Evolutionary conservation across 1,284 basidiomycete genomes (phyloP).

Genomic region (Fomitiporia mediterranea): DNA sequence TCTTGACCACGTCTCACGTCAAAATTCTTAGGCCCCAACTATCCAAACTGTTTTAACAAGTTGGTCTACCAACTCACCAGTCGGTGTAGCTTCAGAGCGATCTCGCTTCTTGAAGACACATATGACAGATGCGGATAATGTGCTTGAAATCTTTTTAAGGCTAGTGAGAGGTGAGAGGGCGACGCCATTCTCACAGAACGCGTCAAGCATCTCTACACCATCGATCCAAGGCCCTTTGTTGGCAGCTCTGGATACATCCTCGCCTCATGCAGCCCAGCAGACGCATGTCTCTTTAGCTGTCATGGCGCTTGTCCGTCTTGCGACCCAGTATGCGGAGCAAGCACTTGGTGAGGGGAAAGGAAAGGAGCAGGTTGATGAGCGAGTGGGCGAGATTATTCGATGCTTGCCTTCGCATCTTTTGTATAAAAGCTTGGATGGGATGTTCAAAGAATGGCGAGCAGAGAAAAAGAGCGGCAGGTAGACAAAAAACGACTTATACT

Average conservation of each 20-base stretch:
- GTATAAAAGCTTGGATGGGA: conserved; percentile 85
- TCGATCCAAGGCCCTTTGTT: conserved; percentile 60
- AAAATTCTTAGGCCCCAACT: conserved; percentile 69
- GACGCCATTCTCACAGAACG: conserved; percentile 58
- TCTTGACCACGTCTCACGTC: conserved; percentile 10
- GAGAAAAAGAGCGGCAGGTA: conserved; percentile 59
- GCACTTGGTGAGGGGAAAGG: conserved; percentile 60
- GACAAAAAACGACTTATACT: not conserved
- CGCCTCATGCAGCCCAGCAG: conserved; percentile 81
- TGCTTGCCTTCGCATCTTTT: conserved; percentile 80
- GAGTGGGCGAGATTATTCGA: conserved; percentile 84
- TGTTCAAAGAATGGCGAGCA: conserved; percentile 87
- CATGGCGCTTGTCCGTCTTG: conserved; percentile 82
- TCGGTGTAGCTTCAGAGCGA: conserved; percentile 72
- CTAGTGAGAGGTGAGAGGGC: conserved; percentile 85
- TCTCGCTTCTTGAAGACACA: conserved; percentile 85
- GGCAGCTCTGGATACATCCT: conserved; percentile 65
- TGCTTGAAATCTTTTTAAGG: conserved; percentile 86
- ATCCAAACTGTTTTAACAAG: conserved; percentile 83
- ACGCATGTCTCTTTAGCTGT: conserved; percentile 91
- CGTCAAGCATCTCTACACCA: conserved; percentile 53
- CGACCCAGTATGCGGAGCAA: conserved; percentile 74
- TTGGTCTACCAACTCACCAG: conserved; percentile 80
- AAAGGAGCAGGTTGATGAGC: conserved; percentile 67
- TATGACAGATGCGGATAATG: conserved; percentile 78